phyloP scores from a whole-genome alignment of 495 filamentous ascomycete species.

The Neurospora discreta region DNA sequence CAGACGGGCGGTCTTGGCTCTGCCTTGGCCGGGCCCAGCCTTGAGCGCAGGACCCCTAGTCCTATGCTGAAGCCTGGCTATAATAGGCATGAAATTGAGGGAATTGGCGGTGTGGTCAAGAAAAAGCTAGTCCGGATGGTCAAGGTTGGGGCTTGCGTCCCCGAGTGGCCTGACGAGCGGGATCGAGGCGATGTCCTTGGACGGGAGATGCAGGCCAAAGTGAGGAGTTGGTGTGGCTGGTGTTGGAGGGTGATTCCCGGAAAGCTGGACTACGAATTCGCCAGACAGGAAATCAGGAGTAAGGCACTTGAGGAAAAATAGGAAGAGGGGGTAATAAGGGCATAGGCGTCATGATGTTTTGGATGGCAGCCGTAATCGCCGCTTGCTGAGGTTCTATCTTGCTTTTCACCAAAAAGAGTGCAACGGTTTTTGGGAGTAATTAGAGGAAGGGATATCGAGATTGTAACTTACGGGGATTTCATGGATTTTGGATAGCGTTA shows the following conservation, averaged over 20 bases:
- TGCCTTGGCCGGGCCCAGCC: constrained; percentile 3
- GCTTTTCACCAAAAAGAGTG: not conserved
- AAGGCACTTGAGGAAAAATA: constrained; percentile 3
- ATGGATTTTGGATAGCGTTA: not conserved
- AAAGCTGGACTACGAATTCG: constrained; percentile 21
- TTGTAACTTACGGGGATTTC: not conserved
- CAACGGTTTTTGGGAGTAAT: not conserved
- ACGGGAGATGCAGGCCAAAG: constrained; percentile 42
- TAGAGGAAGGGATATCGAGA: not conserved
- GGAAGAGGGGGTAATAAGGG: not conserved
- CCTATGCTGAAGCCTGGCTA: constrained; percentile 52
- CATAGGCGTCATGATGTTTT: not conserved
- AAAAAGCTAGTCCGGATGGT: constrained; percentile 67
- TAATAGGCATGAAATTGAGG: constrained; percentile 73
- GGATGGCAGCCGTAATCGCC: not conserved
- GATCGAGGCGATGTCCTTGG: constrained; percentile 41
- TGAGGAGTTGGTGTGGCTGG: constrained; percentile 59
- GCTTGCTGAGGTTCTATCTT: not conserved
- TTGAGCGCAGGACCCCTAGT: constrained; percentile 25
- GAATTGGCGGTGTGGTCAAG: constrained; percentile 75
- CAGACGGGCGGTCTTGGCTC: not conserved
- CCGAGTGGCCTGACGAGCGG: constrained; percentile 71
- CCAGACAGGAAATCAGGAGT: constrained; percentile 1
- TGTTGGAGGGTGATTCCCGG: constrained; percentile 48
- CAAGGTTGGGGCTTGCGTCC: constrained; percentile 67